Conservation (phyloP, 2,329 filamentous ascomycete species). For the Dactylonectria estremocensis region DNA sequence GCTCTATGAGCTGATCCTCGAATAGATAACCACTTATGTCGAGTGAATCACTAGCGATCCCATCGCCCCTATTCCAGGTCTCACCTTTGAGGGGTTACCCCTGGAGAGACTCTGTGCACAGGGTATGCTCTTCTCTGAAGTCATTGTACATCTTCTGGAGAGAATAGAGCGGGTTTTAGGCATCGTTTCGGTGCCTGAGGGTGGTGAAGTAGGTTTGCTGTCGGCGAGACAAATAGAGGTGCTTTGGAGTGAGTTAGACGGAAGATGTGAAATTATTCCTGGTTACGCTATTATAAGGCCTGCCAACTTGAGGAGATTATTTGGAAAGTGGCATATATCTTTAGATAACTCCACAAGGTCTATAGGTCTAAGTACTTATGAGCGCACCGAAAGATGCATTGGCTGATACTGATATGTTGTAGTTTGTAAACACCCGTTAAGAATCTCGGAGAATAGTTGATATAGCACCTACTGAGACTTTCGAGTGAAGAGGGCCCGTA, state of each 20-base stretch:
- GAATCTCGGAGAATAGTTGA: too few species aligned
- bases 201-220: background rate
- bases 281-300: background rate
- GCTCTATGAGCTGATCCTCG: background rate
- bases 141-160: background rate
- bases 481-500: too few species aligned
- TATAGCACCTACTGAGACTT: too few species aligned
- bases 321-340: too few species aligned
- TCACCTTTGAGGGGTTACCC: background rate
- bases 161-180: background rate
- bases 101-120: background rate
- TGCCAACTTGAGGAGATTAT: background rate
- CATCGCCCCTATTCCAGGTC: background rate
- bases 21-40: background rate
- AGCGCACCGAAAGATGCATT: too few species aligned
- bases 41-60: background rate
- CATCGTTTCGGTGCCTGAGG: background rate
- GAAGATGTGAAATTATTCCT: background rate
- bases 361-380: too few species aligned
- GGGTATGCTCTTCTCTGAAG: background rate
- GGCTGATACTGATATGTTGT: too few species aligned
- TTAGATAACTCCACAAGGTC: too few species aligned
- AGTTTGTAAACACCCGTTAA: too few species aligned
- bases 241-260: slow-evolving; percentile 6
- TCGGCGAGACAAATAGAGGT: background rate